Evolutionary conservation across 495 filamentous ascomycete species (phyloP).

Genomic region (Bryoglossum gracile): DNA sequence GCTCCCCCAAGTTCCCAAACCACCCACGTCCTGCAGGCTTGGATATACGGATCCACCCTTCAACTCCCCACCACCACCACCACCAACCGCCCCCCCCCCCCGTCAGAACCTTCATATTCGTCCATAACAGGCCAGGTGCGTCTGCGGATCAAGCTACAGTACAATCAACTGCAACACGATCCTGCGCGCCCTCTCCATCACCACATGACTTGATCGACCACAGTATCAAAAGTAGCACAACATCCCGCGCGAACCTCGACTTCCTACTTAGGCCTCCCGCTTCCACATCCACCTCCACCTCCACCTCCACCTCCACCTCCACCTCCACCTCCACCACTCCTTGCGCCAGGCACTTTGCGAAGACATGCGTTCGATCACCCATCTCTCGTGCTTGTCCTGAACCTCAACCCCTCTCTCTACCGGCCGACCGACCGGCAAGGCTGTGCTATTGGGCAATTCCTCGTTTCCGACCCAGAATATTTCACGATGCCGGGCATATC

Average conservation of each 20-base stretch:
- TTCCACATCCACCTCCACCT: not conserved
- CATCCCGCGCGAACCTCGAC: not conserved
- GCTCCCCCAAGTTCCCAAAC: not conserved
- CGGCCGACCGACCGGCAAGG: constrained; percentile 13
- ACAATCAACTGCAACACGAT: constrained; percentile 12
- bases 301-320: constrained; percentile 1
- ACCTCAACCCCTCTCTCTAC: constrained; percentile 7
- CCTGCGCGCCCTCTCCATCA: not conserved
- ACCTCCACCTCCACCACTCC: not conserved
- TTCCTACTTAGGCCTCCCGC: constrained; percentile 3
- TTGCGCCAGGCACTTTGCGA: constrained; percentile 5
- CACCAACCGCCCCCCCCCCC: not conserved
- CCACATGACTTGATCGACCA: constrained; percentile 19
- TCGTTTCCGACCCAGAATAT: not conserved
- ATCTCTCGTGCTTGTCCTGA: constrained; percentile 11
- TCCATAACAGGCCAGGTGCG: constrained; percentile 20
- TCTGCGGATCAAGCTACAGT: constrained; percentile 6
- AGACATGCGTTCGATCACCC: constrained; percentile 21
- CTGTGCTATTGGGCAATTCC: constrained; percentile 22
- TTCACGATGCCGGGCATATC: constrained; percentile 8
- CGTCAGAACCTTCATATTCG: constrained; percentile 1
- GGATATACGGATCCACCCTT: constrained; percentile 4
- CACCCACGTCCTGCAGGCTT: constrained; percentile 6
- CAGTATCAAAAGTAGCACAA: not conserved
- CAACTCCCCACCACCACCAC: not conserved